These are phyloP conservation scores for Tephrocybe rancida DNA, from an alignment of 768 basidiomycete species.

Conservation along the genomic window DNA sequence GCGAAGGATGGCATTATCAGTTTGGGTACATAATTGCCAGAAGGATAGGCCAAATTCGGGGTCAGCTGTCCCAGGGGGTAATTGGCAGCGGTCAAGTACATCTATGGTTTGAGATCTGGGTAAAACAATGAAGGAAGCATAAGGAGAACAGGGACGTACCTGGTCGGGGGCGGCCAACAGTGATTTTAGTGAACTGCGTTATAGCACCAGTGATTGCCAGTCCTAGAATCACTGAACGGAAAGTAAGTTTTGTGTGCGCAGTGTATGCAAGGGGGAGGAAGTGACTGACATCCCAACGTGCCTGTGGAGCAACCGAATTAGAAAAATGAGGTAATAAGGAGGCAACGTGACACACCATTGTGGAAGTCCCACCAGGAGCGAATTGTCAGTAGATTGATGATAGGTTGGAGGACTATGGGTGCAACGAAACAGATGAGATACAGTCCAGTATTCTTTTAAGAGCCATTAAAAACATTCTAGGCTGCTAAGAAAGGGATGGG, in stretches of 20 bases:
- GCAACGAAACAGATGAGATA: slow-evolving; percentile 59
- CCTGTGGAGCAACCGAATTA: slow-evolving; percentile 26
- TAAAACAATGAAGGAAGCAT: not conserved
- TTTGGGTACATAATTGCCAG: slow-evolving; percentile 80
- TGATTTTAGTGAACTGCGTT: slow-evolving; percentile 85
- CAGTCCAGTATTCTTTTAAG: slow-evolving; percentile 45
- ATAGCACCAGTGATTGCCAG: slow-evolving; percentile 76
- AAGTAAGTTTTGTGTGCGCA: not conserved
- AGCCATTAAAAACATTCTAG: not conserved
- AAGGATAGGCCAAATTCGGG: slow-evolving; percentile 72
- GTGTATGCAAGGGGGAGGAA: not conserved
- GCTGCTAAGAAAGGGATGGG: slow-evolving; percentile 9
- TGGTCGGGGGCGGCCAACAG: slow-evolving; percentile 89
- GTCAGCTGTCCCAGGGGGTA: slow-evolving; percentile 63
- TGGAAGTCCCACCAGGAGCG: slow-evolving; percentile 93
- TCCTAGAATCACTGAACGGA: slow-evolving; percentile 62
- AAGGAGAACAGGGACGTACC: slow-evolving; percentile 49
- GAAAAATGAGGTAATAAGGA: slow-evolving; percentile 8
- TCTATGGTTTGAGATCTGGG: slow-evolving; percentile 37
- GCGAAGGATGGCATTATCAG: slow-evolving; percentile 52
- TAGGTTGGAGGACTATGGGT: slow-evolving; percentile 69
- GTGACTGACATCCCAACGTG: slow-evolving; percentile 41
- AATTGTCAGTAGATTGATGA: slow-evolving; percentile 71
- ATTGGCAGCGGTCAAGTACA: slow-evolving; percentile 72
- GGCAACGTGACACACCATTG: slow-evolving; percentile 51